A percentile compares a stretch with the other conserved stretches of the same genome.
phyloP scores from a whole-genome alignment of 306 rosid genomes.

The Luffa acutangula region DNA sequence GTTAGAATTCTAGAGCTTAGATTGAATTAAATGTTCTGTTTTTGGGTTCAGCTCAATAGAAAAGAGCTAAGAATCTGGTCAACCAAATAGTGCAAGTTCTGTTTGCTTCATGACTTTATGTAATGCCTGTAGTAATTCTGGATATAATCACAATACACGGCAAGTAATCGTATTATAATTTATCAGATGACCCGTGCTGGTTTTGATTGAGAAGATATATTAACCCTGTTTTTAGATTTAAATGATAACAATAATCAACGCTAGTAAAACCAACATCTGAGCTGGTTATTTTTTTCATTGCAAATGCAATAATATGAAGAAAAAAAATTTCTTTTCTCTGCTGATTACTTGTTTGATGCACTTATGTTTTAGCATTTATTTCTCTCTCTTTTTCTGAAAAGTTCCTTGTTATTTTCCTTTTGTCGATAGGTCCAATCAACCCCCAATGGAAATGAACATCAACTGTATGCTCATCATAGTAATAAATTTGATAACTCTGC shows the following conservation, averaged over 20 bases:
- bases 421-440: conserved; percentile 34
- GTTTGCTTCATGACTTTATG: background rate
- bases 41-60: background rate
- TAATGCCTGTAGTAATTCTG: background rate
- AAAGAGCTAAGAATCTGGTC: background rate
- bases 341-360: background rate
- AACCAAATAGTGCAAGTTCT: background rate
- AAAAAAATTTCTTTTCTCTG: background rate
- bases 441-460: conserved; percentile 27
- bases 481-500: conserved; percentile 56
- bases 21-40: background rate
- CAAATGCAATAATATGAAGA: background rate
- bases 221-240: background rate
- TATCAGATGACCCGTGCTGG: background rate
- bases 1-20: background rate
- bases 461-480: conserved; percentile 30
- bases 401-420: background rate
- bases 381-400: background rate
- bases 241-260: background rate
- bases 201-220: background rate
- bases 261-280: background rate
- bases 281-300: background rate
- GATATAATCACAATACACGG: background rate
- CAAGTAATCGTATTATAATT: background rate
- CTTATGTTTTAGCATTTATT: background rate